Evolutionary conservation across 2,329 filamentous ascomycete species (phyloP).

Genomic region (Venturia aucupariae): DNA sequence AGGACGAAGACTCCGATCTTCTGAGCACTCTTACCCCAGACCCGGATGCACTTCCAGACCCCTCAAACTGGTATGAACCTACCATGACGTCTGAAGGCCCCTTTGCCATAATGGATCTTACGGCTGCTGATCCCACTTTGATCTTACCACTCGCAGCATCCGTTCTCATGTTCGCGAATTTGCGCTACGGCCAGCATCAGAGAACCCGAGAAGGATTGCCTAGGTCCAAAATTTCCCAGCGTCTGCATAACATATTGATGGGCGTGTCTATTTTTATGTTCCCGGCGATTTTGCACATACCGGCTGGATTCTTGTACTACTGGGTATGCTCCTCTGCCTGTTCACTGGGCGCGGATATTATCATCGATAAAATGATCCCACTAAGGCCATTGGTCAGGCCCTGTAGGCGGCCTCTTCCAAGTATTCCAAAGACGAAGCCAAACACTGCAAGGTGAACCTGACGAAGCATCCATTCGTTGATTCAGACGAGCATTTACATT

Average conservation of each 20-base stretch:
- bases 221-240: neutral
- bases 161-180: slow-evolving; percentile 4
- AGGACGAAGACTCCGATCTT: neutral
- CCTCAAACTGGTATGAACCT: slow-evolving; percentile 7
- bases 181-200: neutral
- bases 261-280: neutral
- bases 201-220: neutral
- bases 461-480: too few species aligned
- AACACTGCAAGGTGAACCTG: neutral
- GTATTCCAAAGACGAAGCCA: neutral
- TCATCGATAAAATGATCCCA: neutral
- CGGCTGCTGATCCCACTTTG: slow-evolving; percentile 11
- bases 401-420: slow-evolving; percentile 8
- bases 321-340: slow-evolving; percentile 12
- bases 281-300: slow-evolving; percentile 6
- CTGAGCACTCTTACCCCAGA: neutral
- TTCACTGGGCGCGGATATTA: neutral
- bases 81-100: slow-evolving; percentile 11
- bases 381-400: neutral
- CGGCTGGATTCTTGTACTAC: slow-evolving; percentile 13
- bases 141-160: slow-evolving; percentile 1
- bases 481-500: too few species aligned
- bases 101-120: slow-evolving; percentile 9
- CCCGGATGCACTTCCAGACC: neutral
- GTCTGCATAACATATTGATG: neutral